phyloP scores from a whole-genome alignment of 2,329 filamentous ascomycete genomes.

The Neopestalotiopsis clavispora region DNA sequence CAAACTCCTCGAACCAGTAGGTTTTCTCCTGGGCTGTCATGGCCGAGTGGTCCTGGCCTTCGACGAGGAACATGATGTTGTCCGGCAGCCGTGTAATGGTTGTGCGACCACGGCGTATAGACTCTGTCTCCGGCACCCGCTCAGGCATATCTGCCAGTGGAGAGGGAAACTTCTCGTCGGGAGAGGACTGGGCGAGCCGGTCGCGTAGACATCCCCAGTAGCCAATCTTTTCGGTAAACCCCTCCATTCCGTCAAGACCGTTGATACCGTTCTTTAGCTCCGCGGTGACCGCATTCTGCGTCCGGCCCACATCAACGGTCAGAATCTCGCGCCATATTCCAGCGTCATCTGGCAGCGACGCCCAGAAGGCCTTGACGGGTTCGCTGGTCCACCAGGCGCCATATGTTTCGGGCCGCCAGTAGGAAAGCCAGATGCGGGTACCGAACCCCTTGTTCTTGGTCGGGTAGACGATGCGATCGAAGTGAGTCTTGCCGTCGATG shows the following conservation, averaged over 20 bases:
- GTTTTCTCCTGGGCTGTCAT: not conserved
- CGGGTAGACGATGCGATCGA: not conserved
- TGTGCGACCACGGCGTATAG: not conserved
- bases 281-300: not conserved
- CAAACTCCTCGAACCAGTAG: not conserved
- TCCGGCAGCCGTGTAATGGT: not conserved
- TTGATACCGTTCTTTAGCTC: not conserved
- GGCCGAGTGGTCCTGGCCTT: not conserved
- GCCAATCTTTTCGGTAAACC: not conserved
- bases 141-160: not conserved
- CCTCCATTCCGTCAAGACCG: not conserved
- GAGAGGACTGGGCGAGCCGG: not conserved
- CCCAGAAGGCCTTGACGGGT: not conserved
- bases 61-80: not conserved
- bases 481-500: not conserved
- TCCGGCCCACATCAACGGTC: not conserved
- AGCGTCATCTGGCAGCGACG: not conserved
- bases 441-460: not conserved
- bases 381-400: not conserved
- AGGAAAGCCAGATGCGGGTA: not conserved
- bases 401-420: not conserved
- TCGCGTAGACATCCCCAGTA: not conserved
- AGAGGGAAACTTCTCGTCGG: not conserved
- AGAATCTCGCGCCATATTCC: slow-evolving; percentile 1
- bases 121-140: not conserved